phyloP scores from a whole-genome alignment of 305 asterid species.

The Fraxinus platypoda region DNA sequence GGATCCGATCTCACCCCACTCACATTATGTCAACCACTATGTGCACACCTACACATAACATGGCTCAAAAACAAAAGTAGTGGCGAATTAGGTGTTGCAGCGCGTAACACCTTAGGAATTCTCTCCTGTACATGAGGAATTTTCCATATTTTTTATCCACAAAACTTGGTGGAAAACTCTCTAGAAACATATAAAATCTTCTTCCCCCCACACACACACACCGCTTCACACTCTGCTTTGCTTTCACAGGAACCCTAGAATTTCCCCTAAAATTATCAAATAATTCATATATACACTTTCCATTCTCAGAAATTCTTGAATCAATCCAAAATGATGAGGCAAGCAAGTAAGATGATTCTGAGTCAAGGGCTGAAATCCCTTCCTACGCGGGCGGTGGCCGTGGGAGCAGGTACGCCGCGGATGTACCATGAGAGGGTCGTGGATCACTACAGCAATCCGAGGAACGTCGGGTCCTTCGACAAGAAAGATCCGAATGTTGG shows the following conservation, averaged over 20 bases:
- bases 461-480: slow-evolving; percentile 89
- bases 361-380: slow-evolving; percentile 37
- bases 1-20: no score
- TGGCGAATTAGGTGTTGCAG: no score
- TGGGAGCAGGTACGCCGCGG: slow-evolving; percentile 27
- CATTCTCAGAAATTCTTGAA: neutral
- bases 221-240: neutral
- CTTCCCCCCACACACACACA: neutral
- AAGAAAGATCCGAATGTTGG: slow-evolving; percentile 78
- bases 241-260: neutral
- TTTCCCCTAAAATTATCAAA: neutral
- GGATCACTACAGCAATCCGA: slow-evolving; percentile 89
- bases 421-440: slow-evolving; percentile 92
- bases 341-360: slow-evolving; percentile 34
- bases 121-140: no score
- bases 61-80: no score
- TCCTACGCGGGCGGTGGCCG: slow-evolving; percentile 27
- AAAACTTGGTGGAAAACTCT: neutral
- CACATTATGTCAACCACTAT: no score
- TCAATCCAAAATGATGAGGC: slow-evolving; percentile 49
- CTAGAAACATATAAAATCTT: neutral
- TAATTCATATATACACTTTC: neutral
- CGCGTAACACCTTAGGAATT: no score
- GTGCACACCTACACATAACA: no score
- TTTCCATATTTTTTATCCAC: no score